A percentile compares a stretch with the other conserved stretches of the same genome.
phyloP scores from a whole-genome alignment of 2,329 filamentous ascomycete genomes.

The Incumbomyces delicatus region DNA sequence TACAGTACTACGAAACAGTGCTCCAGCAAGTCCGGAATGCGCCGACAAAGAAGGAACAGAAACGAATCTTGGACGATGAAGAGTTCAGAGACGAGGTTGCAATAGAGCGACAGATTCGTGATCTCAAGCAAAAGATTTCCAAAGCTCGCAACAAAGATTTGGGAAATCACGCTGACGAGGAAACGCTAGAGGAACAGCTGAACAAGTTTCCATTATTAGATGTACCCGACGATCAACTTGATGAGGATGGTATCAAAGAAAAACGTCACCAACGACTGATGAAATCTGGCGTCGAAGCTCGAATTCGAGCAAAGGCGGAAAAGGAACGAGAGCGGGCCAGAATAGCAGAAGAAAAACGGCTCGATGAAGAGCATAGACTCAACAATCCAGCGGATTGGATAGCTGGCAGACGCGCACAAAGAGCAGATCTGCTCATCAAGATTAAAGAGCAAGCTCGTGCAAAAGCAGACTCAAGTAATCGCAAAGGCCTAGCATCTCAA shows the following conservation, averaged over 20 bases:
- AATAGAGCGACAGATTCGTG: slow-evolving; percentile 73
- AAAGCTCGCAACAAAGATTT: slow-evolving; percentile 90
- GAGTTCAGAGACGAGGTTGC: slow-evolving; percentile 86
- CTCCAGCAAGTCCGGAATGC: slow-evolving; percentile 53
- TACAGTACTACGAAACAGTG: slow-evolving; percentile 85
- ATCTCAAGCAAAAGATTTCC: slow-evolving; percentile 81
- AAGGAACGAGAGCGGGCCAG: slow-evolving; percentile 88
- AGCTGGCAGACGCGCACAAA: slow-evolving; percentile 65
- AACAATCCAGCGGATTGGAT: slow-evolving; percentile 83
- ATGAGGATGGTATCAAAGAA: slow-evolving; percentile 81
- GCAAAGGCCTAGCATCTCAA: slow-evolving; percentile 90
- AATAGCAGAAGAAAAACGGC: slow-evolving; percentile 68
- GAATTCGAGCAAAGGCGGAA: slow-evolving; percentile 87
- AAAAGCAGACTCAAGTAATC: slow-evolving; percentile 89
- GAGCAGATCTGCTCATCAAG: slow-evolving; percentile 60
- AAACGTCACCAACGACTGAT: slow-evolving; percentile 87
- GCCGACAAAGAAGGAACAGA: slow-evolving; percentile 82
- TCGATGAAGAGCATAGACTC: slow-evolving; percentile 73
- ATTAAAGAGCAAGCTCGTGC: slow-evolving; percentile 91
- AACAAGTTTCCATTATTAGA: slow-evolving; percentile 76
- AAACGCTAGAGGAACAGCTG: slow-evolving; percentile 60
- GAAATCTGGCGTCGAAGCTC: slow-evolving; percentile 89
- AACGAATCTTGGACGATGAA: slow-evolving; percentile 74
- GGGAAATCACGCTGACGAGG: slow-evolving; percentile 70
- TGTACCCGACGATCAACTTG: slow-evolving; percentile 80